Conservation (phyloP, 768 basidiomycete species). For the Podaxis sp. region DNA sequence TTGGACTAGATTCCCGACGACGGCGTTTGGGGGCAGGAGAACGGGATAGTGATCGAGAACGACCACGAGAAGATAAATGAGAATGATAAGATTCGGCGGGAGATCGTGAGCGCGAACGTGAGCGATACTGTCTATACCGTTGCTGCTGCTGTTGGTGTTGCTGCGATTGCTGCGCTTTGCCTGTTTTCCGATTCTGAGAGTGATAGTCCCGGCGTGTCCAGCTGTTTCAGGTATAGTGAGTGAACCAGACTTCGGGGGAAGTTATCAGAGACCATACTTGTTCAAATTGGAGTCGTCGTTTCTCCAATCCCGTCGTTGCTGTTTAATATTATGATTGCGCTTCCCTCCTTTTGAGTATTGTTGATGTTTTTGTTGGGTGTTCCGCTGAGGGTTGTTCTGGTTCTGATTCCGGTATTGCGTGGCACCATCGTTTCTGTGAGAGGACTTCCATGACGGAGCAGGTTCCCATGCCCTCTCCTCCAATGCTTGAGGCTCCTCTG, state of each 20-base stretch:
- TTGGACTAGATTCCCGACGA: conserved; percentile 52
- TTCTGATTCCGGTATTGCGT: conserved; percentile 16
- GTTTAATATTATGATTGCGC: conserved; percentile 32
- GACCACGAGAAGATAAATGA: conserved; percentile 61
- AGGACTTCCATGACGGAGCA: conserved; percentile 64
- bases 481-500: conserved; percentile 23
- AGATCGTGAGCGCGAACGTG: conserved; percentile 63
- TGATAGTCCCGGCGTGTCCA: conserved; percentile 65
- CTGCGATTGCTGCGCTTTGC: conserved; percentile 31
- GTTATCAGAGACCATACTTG: conserved; percentile 52
- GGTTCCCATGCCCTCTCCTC: conserved; percentile 75
- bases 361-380: conserved; percentile 33
- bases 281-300: conserved; percentile 69
- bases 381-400: conserved; percentile 24
- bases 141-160: conserved; percentile 37
- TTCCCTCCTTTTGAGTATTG: conserved; percentile 39
- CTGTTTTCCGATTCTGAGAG: conserved; percentile 36
- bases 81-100: conserved; percentile 68
- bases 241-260: conserved; percentile 9
- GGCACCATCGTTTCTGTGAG: conserved; percentile 17
- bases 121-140: conserved; percentile 49
- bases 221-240: conserved; percentile 33
- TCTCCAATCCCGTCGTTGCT: conserved; percentile 50
- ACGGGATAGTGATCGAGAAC: conserved; percentile 59
- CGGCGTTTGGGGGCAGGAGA: conserved; percentile 60